A percentile compares a stretch with the other conserved stretches of the same genome.
Evolutionary conservation across 1,284 basidiomycete species (phyloP).

Genomic region (Ganoderma multipileum): DNA sequence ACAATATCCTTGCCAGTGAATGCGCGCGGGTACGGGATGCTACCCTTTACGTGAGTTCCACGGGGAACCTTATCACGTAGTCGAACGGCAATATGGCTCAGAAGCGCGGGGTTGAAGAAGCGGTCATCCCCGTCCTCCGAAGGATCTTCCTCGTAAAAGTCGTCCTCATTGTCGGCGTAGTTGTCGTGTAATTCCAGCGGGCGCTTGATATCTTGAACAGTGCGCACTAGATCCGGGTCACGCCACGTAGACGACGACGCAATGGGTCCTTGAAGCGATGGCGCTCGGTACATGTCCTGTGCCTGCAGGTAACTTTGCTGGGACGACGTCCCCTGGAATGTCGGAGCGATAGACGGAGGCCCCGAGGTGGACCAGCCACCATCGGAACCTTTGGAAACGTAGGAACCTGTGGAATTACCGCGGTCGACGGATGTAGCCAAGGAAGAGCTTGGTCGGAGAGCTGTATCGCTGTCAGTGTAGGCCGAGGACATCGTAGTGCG

Average conservation of each 20-base stretch:
- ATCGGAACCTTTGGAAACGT: conserved; percentile 34
- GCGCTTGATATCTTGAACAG: conserved; percentile 50
- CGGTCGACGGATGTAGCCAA: conserved; percentile 38
- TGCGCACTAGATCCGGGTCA: conserved; percentile 40
- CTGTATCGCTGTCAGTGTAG: conserved; percentile 32
- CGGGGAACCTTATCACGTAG: conserved; percentile 87
- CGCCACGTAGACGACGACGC: conserved; percentile 37
- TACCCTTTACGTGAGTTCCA: conserved; percentile 89
- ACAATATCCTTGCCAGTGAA: conserved; percentile 95
- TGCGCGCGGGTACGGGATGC: conserved; percentile 84
- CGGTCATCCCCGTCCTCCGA: conserved; percentile 76
- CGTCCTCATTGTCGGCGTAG: conserved; percentile 53
- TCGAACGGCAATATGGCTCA: conserved; percentile 90
- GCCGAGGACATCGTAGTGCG: conserved; percentile 32
- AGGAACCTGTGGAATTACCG: conserved; percentile 39
- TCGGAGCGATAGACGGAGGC: conserved; percentile 27
- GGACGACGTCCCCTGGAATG: conserved; percentile 21
- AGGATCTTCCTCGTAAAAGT: conserved; percentile 70
- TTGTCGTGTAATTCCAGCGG: conserved; percentile 49
- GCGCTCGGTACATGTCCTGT: conserved; percentile 33
- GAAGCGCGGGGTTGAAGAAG: conserved; percentile 87
- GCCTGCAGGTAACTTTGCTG: conserved; percentile 28
- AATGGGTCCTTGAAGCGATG: conserved; percentile 26
- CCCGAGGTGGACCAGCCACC: conserved; percentile 30
- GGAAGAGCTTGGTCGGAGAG: conserved; percentile 30